Percentiles rank a stretch among this genome's conserved stretches.
Conservation (phyloP, 495 filamentous ascomycete species). For the Aspergillus campestris region DNA sequence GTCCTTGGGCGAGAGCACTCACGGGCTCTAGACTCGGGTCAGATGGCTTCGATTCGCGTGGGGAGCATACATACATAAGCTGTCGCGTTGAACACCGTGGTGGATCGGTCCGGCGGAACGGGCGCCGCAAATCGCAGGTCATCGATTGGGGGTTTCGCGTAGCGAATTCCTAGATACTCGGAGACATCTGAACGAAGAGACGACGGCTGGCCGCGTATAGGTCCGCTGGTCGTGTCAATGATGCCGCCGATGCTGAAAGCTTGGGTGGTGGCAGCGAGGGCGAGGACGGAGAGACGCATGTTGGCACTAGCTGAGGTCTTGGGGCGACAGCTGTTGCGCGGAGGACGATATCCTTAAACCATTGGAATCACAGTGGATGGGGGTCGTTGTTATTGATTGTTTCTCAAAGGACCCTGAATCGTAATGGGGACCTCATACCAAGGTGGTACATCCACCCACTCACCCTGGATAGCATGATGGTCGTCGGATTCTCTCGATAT, state of each 20-base stretch:
- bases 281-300: conserved; percentile 1
- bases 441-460: too few species aligned
- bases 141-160: conserved; percentile 23
- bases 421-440: too few species aligned
- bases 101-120: conserved; percentile 5
- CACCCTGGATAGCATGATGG: too few species aligned
- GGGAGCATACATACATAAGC: conserved; percentile 10
- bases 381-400: too few species aligned
- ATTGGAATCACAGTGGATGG: too few species aligned
- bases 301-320: neutral
- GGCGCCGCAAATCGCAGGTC: conserved; percentile 21
- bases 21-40: conserved; percentile 1
- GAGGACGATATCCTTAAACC: too few species aligned
- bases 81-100: conserved; percentile 13
- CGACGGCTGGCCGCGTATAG: conserved; percentile 35
- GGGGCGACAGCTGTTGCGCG: too few species aligned
- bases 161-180: conserved; percentile 41
- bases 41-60: neutral
- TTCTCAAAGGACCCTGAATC: too few species aligned
- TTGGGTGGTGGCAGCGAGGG: neutral
- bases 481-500: too few species aligned
- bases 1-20: neutral
- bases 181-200: conserved; percentile 25
- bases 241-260: conserved; percentile 2
- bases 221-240: conserved; percentile 24